A percentile compares a stretch with the other conserved stretches of the same genome.
These are phyloP conservation scores for Oryza officinalis DNA, from an alignment of 176 grass and related monocot genomes.

Conservation along the genomic window DNA sequence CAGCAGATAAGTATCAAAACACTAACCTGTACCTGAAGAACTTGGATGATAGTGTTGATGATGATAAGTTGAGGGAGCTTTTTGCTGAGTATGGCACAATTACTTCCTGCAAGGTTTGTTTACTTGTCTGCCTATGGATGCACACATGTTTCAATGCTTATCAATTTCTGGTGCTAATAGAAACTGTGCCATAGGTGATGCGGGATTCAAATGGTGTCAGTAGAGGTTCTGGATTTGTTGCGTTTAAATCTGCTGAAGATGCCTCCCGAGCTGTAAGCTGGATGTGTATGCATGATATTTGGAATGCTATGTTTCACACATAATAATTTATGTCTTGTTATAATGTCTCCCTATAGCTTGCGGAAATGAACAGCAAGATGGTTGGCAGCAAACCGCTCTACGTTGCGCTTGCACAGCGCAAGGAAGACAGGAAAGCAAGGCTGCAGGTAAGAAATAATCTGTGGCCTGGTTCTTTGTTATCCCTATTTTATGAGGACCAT, in stretches of 20 bases:
- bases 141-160: background rate
- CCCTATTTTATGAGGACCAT: background rate
- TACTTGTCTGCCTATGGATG: background rate
- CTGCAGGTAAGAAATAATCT: constrained; percentile 48
- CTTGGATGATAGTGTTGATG: constrained; percentile 82
- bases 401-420: constrained; percentile 83
- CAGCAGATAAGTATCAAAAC: constrained; percentile 60
- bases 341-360: constrained; percentile 50
- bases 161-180: constrained; percentile 7
- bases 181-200: constrained; percentile 69
- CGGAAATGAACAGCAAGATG: constrained; percentile 87
- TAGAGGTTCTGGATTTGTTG: constrained; percentile 94
- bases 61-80: constrained; percentile 79
- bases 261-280: constrained; percentile 76
- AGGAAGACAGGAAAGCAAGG: constrained; percentile 90
- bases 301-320: background rate
- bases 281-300: constrained; percentile 3
- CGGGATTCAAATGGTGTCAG: constrained; percentile 75
- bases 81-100: constrained; percentile 75
- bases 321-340: constrained; percentile 17
- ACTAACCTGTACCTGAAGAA: constrained; percentile 96
- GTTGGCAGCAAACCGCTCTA: constrained; percentile 87
- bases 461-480: background rate
- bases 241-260: constrained; percentile 79
- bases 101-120: constrained; percentile 86